phyloP scores from a whole-genome alignment of 2,329 filamentous ascomycete species.

The Thermothelomyces thermophilus region DNA sequence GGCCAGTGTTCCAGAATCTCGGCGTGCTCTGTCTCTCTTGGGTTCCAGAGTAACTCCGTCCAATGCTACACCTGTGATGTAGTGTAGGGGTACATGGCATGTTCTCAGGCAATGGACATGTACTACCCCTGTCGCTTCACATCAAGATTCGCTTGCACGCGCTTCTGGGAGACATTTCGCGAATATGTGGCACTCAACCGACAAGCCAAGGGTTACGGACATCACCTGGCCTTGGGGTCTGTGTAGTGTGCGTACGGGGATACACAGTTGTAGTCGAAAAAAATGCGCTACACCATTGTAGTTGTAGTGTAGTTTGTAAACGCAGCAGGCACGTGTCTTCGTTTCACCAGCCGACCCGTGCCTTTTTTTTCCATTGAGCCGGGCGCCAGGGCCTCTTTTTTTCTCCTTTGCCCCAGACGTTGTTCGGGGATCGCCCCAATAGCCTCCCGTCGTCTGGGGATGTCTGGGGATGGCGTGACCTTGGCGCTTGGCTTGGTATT shows the following conservation, averaged over 20 bases:
- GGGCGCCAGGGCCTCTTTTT: neutral
- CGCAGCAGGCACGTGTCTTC: neutral
- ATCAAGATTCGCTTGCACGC: neutral
- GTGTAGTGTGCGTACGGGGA: too few relatives aligned
- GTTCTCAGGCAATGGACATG: neutral
- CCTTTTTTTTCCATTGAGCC: constrained; percentile 7
- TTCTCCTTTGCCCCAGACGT: constrained; percentile 11
- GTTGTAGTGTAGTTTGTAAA: too few relatives aligned
- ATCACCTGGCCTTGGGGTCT: neutral
- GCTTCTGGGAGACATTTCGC: neutral
- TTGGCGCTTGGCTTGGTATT: neutral
- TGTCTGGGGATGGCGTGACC: neutral
- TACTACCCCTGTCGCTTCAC: neutral
- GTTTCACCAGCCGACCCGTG: neutral
- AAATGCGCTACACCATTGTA: too few relatives aligned
- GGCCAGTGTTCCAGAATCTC: neutral
- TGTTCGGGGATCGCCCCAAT: constrained; percentile 4
- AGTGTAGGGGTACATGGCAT: too few relatives aligned
- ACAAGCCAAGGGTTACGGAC: neutral
- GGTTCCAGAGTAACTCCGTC: neutral
- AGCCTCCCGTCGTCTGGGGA: too few relatives aligned
- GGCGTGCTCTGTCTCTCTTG: neutral
- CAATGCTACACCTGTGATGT: neutral
- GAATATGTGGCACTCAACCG: constrained; percentile 5
- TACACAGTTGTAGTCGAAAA: too few relatives aligned